Conservation (phyloP, 1,284 basidiomycete genomes). For the Vanrija humicola region DNA sequence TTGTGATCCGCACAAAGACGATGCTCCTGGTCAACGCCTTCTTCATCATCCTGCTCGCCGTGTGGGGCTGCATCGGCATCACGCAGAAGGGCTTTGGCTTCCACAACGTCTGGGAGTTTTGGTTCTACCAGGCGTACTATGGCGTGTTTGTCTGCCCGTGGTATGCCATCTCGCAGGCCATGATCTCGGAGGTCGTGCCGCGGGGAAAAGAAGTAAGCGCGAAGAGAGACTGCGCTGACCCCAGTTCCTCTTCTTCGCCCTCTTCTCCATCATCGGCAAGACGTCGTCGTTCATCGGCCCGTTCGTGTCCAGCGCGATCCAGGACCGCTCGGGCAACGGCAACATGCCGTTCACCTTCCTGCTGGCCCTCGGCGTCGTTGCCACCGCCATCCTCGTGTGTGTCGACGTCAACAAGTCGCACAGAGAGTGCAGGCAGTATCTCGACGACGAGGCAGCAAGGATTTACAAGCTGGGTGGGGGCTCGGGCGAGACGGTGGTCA, state of each 20-base stretch:
- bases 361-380: conserved; percentile 16
- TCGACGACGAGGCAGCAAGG: conserved; percentile 39
- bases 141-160: conserved; percentile 48
- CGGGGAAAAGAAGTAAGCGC: conserved; percentile 56
- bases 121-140: conserved; percentile 64
- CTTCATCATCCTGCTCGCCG: conserved; percentile 47
- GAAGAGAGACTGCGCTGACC: conserved; percentile 19
- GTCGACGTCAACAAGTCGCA: conserved; percentile 20
- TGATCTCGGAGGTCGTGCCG: conserved; percentile 28
- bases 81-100: conserved; percentile 19
- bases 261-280: conserved; percentile 42
- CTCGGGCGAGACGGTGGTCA: too few relatives aligned
- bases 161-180: conserved; percentile 52
- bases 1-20: conserved; percentile 65
- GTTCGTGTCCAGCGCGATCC: conserved; percentile 25
- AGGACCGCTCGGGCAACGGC: conserved; percentile 18
- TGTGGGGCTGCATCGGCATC: conserved; percentile 23
- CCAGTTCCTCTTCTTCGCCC: conserved; percentile 25
- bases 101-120: conserved; percentile 26
- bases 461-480: conserved; percentile 22
- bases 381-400: conserved; percentile 9
- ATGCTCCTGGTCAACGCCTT: conserved; percentile 50
- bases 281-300: conserved; percentile 20
- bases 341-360: conserved; percentile 26
- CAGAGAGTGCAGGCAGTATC: conserved; percentile 23